Evolutionary conservation across 768 basidiomycete species (phyloP).

Genomic region (Lentinula raphanica): DNA sequence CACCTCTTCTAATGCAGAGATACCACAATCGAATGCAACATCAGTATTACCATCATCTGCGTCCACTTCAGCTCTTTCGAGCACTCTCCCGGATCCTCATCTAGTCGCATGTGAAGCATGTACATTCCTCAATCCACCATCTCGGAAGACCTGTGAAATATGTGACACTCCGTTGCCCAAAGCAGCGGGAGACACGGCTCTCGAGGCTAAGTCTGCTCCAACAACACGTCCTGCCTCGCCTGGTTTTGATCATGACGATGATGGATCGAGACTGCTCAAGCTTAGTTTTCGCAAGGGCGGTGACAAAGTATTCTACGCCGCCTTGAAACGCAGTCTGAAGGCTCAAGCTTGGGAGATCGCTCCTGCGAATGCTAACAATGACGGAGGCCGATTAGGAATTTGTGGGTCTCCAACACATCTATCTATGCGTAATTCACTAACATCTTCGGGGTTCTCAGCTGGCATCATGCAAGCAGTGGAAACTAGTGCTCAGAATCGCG

Average conservation of each 20-base stretch:
- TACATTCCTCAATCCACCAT: slow-evolving; percentile 87
- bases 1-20: slow-evolving; percentile 16
- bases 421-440: neutral
- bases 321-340: slow-evolving; percentile 65
- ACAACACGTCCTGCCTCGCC: slow-evolving; percentile 60
- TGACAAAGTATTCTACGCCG: slow-evolving; percentile 75
- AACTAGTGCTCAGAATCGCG: slow-evolving; percentile 54
- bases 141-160: slow-evolving; percentile 74
- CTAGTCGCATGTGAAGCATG: slow-evolving; percentile 75
- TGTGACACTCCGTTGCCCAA: slow-evolving; percentile 67
- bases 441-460: slow-evolving; percentile 36
- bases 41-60: slow-evolving; percentile 38
- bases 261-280: slow-evolving; percentile 52
- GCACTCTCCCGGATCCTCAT: slow-evolving; percentile 13
- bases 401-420: slow-evolving; percentile 29
- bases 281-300: slow-evolving; percentile 92
- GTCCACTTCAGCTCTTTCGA: slow-evolving; percentile 24
- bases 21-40: slow-evolving; percentile 33
- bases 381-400: slow-evolving; percentile 41
- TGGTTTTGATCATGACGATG: slow-evolving; percentile 30
- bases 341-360: slow-evolving; percentile 70
- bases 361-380: neutral
- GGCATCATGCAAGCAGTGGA: slow-evolving; percentile 79
- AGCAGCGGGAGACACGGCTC: slow-evolving; percentile 1
- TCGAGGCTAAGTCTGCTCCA: slow-evolving; percentile 53